These are phyloP conservation scores for Chlorella sp. DNA, from an alignment of 139 green algal species.

Conservation along the genomic window DNA sequence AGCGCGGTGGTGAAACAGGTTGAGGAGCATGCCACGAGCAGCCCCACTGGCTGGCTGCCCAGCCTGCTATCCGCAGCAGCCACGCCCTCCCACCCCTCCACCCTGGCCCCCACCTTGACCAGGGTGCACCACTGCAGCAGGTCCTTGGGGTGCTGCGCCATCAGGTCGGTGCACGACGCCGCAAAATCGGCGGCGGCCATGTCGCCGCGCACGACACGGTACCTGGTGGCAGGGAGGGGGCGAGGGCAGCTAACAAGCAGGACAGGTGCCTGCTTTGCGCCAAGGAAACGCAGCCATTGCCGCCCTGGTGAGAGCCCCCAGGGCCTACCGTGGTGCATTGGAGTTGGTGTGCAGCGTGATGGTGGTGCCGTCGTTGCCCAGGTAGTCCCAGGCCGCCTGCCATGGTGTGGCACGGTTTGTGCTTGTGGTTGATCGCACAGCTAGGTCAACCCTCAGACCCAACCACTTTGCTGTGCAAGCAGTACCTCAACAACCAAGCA, in stretches of 20 bases:
- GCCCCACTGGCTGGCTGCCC: too few relatives aligned
- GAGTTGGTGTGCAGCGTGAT: conserved; percentile 89
- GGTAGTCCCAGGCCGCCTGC: conserved; percentile 76
- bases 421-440: too few relatives aligned
- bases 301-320: too few relatives aligned
- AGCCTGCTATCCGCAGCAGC: too few relatives aligned
- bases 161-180: conserved; percentile 74
- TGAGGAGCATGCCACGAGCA: too few relatives aligned
- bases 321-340: conserved; percentile 80
- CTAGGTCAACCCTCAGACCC: too few relatives aligned
- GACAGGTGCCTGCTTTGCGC: too few relatives aligned
- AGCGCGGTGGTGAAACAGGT: too few relatives aligned
- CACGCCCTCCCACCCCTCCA: too few relatives aligned
- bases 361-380: conserved; percentile 74
- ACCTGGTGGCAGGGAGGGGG: neutral
- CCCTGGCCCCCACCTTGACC: conserved; percentile 27
- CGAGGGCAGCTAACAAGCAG: neutral
- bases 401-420: neutral
- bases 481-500: too few relatives aligned
- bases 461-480: too few relatives aligned
- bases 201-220: neutral
- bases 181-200: conserved; percentile 4
- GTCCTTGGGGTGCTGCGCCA: conserved; percentile 82
- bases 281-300: too few relatives aligned
- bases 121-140: conserved; percentile 70